Evolutionary conservation across 768 basidiomycete species (phyloP), one percentile per base, ranked within the genome.

Genomic region (Termitomyces sp.): DNA sequence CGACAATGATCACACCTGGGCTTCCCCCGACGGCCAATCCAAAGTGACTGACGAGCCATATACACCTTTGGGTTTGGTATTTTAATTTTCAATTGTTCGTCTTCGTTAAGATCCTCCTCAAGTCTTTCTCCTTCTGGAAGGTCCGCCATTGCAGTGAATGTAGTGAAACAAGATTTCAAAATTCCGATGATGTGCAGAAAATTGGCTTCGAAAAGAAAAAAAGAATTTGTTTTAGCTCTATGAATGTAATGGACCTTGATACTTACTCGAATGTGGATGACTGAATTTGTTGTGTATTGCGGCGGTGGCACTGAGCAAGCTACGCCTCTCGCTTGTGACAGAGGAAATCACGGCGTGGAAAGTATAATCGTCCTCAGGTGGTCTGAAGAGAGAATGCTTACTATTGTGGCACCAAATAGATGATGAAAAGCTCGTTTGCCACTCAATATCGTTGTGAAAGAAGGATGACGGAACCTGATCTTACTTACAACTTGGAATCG

Each of bases 1-100:
- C 87, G 84, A 72, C 87, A 89, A 64, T 86, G 81, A 72, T 89
- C 87, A 65, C 87, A 89, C 49, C 87, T 79, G 62, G 87, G 86
- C 66, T 89, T 89, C 52, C 87, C 87, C 72, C 87, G 78, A 58
- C 86, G 80, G 57, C 87, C 86, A 61, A 87, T 86, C 87, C 87
- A 89, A 56, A 84, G 83, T 42, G 86, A 88, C 68, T 85, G 85
- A 59, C 82, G 84, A 65, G 81, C 84, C 81, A 84, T 80, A 70
- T 82, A 87, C 52, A 82, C 76, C 73, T 83, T 85, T 36, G 83
- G 82, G 65, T 86, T 87, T 3, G 86, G 86, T 62, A 88, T 87
- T 58, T 82, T 78, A 64, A 87, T 86, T 47, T 80, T 85, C 63
- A 87, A 75, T 59, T 80, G 81, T 49, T 74, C 74, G 66, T 83